Evolutionary conservation across 441 rosid species (phyloP), one percentile per base, ranked within the genome.

Genomic region (Erysimum pusillum): DNA sequence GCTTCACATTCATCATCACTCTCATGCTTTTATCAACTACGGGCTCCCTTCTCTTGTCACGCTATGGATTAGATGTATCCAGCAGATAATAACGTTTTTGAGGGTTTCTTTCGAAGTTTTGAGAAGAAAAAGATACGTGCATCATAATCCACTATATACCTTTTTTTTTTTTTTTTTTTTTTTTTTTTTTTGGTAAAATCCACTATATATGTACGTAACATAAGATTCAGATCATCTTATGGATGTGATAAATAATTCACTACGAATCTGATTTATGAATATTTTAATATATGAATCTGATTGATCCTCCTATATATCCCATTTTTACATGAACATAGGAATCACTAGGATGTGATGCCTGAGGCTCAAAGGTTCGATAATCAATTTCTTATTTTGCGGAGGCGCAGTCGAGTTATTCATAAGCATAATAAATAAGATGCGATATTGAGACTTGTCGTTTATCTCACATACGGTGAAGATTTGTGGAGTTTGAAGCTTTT

Each of bases 1-100:
- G 79, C 69, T 68, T 68, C 63, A 68, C 74, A 6, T 20, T 59
- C 13, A 31, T 51, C 74, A 75, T 60, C 79, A 60, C 44, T 67
- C 61, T 51, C 68, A 60, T 54, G 63, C 48, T 67, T 67, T 75
- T 20, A 58, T 48, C 60, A 25, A 57, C 17, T 36, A 25, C 22
- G 49, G 38, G 9, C 9, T 54, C 39, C 54, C 10, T 64, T 64
- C 48, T 66, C 49, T 66, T 66, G 44, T 39, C 78, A 46, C 52
- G 67, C 73, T 67, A 59, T 59, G 25, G 56, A 35, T 70, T 8
- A 67, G 13, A 67, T 67, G 74, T 67, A 39, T 41, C 25, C 60
- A 25, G 52, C 51, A 49, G 20, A 66, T 66, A 25, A 66, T 66
- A 25, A 58, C 35, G 67, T 58, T 22, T 58, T 28, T 46, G 10